Base-by-base conservation (phyloP, 2,329 filamentous ascomycete species). In the Paecilomyces dactylethromorphus region DNA sequence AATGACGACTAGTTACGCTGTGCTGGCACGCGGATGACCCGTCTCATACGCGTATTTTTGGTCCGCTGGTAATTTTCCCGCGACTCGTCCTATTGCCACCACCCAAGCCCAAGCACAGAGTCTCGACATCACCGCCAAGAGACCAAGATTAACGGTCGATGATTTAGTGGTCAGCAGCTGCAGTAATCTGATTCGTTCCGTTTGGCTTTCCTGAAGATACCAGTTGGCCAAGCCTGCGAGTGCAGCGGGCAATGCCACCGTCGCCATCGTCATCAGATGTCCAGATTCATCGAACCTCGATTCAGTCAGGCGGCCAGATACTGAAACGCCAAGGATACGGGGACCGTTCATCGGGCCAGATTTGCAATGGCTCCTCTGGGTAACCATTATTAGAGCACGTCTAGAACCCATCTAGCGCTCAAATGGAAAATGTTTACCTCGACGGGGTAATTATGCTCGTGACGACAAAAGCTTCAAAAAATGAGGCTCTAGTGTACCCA, bases 21-120 rank as follows among this genome's bases (percentile, higher is more conserved):
- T 56, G 59, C 60, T 58, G 54, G 60, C 55, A 61, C 59, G 39
- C 45, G 39, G 50, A 52, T 52, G 64, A 60, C 60, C 62, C 58
- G 63, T 45, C n/a, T 1, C n/a, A 45, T n/a, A 45, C 39, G 39
- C 39, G 39, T 45, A 45, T 21, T 10, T 3, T 45, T 18, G 15
- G 5, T n/a, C 18, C 3, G 18, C 39, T 7, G n/a, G 13, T 45
- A 18, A 45, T 33, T 29, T 29, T 29, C 5, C 26, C 5, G 2
- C 26, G 26, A 29, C 4, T 15, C 10, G 10, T 33, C 32, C 55
- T 60, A 26, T 65, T 68, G 60, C 65, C 60, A 54, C 59, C 53
- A 58, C 39, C 18, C 39, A 5, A 45, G 15, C 39, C 26, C 7
- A 29, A 29, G 26, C 1, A 29, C 4, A 29, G 1, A 29, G 26